phyloP scores from a whole-genome alignment of 148 eudicot genomes.

The Cornus florida region DNA sequence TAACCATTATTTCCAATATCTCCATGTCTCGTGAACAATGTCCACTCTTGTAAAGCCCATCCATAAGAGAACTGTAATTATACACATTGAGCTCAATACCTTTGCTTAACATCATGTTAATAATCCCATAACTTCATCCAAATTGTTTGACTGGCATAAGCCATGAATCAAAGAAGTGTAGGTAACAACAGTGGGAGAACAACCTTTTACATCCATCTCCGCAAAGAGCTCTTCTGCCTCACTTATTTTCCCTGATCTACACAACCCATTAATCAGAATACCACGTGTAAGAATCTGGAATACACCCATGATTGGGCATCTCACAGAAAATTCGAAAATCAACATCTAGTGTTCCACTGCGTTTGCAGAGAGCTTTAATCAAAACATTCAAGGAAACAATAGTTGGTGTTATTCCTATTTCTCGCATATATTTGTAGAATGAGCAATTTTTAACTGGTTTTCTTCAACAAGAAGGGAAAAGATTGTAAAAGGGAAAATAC shows the following conservation, averaged over 20 bases:
- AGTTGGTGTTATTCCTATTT: slow-evolving; percentile 58
- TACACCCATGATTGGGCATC: slow-evolving; percentile 74
- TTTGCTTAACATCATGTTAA: slow-evolving; percentile 57
- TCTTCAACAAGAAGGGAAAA: too few species aligned
- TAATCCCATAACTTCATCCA: slow-evolving; percentile 58
- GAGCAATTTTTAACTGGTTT: slow-evolving; percentile 36
- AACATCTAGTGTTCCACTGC: slow-evolving; percentile 60
- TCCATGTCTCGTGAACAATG: too few species aligned
- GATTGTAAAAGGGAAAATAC: too few species aligned
- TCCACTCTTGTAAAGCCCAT: too few species aligned
- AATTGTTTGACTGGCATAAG: slow-evolving; percentile 54
- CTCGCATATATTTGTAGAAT: slow-evolving; percentile 77
- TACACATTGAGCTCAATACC: slow-evolving; percentile 21
- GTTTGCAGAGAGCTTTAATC: slow-evolving; percentile 86
- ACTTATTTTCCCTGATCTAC: slow-evolving; percentile 52
- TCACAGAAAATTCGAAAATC: slow-evolving; percentile 69
- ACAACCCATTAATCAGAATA: slow-evolving; percentile 79
- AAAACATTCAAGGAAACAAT: slow-evolving; percentile 79
- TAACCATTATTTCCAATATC: too few species aligned
- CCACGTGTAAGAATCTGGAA: slow-evolving; percentile 38
- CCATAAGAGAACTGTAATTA: too few species aligned
- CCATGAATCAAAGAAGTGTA: slow-evolving; percentile 76
- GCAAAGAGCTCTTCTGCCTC: slow-evolving; percentile 68
- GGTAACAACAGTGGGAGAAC: slow-evolving; percentile 76
- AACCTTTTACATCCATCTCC: slow-evolving; percentile 68